Evolutionary conservation across 2,329 filamentous ascomycete genomes (phyloP), one percentile per base, ranked within the genome.

Genomic region (Exophiala spinifera): DNA sequence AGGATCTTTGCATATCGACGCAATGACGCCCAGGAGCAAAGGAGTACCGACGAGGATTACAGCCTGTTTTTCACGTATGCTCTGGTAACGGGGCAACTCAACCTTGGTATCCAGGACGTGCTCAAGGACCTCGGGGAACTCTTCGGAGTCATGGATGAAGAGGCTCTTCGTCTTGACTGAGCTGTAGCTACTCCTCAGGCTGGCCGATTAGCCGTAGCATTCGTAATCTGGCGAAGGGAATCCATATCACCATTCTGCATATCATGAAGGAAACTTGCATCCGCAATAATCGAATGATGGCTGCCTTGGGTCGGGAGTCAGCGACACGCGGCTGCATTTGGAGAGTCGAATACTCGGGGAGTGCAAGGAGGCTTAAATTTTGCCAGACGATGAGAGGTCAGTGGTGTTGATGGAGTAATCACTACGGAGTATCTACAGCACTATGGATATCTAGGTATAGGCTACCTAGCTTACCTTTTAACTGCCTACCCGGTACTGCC

Each of bases 41-140:
- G 68, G 21, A 74, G 72, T 1, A 73, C 70, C 1, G 76, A 79
- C 51, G 75, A 77, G 59, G 94, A 99, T 67, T 97, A 94, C 69
- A 91, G 92, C 60, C 75, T 97, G 62, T 73, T 97, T 40, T 99
- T 97, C 73, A 91, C 92, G 15, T 99, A 96, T 73, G 82, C 82
- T 19, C 70, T 86, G 43, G 83, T 85, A 21, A 86, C 83, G 25
- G 81, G 78, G 33, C 83, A 83, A 61, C 67, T 84, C 39, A 78
- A 78, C 15, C 73, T 76, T 39, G 79, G 83, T 57, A 81, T 84
- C 47, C 71, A 69, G 25, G 71, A 73, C n/a, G 75, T 82, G 23
- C 74, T 79, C 39, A 72, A 71, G 45, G 79, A 82, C 60, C 76
- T 84, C 40, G 80, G 84, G 58, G 76, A 75, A 57, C 65, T 86